A percentile compares a stretch with the other conserved stretches of the same genome.
Evolutionary conservation across 768 basidiomycete genomes (phyloP).

Genomic region (Rhodosporidiobolus odoratus): DNA sequence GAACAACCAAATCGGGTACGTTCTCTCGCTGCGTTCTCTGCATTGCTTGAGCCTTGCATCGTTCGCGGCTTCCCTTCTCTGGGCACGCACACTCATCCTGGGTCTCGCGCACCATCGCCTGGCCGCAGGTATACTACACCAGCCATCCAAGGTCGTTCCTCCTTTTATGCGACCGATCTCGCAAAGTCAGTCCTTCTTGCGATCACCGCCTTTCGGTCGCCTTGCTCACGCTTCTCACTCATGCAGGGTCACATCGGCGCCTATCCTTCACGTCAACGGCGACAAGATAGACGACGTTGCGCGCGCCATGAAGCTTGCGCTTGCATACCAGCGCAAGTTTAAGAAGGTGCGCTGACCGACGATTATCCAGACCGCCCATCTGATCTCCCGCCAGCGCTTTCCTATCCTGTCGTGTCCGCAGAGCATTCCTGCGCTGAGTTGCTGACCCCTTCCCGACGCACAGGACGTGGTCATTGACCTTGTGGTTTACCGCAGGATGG

Average conservation of each 20-base stretch:
- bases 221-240: not conserved
- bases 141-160: conserved; percentile 73
- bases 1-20: conserved; percentile 72
- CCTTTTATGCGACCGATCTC: conserved; percentile 55
- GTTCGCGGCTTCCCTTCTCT: too few relatives aligned
- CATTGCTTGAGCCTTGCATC: too few relatives aligned
- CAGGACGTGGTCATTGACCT: conserved; percentile 78
- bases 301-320: conserved; percentile 77
- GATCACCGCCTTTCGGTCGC: not conserved
- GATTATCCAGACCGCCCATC: too few relatives aligned
- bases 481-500: conserved; percentile 79
- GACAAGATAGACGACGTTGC: conserved; percentile 87
- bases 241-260: conserved; percentile 74
- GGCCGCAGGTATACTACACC: conserved; percentile 72
- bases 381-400: too few relatives aligned
- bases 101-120: too few relatives aligned
- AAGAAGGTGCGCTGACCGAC: conserved; percentile 63
- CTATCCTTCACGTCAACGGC: conserved; percentile 84
- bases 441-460: not conserved
- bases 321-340: conserved; percentile 79
- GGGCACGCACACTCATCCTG: too few relatives aligned
- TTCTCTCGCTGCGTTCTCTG: too few relatives aligned
- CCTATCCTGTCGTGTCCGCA: not conserved
- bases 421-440: not conserved
- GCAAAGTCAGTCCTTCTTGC: conserved; percentile 19